Conservation (phyloP, 805 yeast genomes). For the Candida ipomoeae region DNA sequence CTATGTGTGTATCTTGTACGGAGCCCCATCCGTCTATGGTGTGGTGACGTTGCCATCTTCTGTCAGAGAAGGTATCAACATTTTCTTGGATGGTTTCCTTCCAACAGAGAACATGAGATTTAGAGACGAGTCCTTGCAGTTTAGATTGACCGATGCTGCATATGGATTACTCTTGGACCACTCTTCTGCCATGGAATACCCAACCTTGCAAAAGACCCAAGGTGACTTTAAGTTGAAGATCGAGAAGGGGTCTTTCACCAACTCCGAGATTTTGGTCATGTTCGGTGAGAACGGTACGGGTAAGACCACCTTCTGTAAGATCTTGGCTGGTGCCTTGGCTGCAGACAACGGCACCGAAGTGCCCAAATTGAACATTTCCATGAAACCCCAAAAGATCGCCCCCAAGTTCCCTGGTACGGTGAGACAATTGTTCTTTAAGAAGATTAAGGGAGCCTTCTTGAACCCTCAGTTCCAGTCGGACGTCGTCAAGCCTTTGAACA, state of each 20-base stretch:
- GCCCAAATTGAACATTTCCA: slow-evolving; percentile 87
- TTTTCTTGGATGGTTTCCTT: slow-evolving; percentile 96
- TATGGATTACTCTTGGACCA: slow-evolving; percentile 75
- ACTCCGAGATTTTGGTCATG: slow-evolving; percentile 96
- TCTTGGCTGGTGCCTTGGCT: slow-evolving; percentile 87
- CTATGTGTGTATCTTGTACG: slow-evolving; percentile 93
- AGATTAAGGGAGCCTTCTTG: slow-evolving; percentile 88
- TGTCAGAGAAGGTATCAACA: slow-evolving; percentile 98
- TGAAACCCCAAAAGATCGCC: slow-evolving; percentile 99
- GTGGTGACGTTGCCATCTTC: slow-evolving; percentile 95
- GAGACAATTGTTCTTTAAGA: slow-evolving; percentile 94
- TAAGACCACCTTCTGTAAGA: slow-evolving; percentile 94
- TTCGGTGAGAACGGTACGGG: slow-evolving; percentile 99
- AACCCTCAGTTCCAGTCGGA: slow-evolving; percentile 98
- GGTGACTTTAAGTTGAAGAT: slow-evolving; percentile 90
- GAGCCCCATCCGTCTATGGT: slow-evolving; percentile 98
- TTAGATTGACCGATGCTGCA: slow-evolving; percentile 85
- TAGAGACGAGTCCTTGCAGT: slow-evolving; percentile 93
- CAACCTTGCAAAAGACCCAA: slow-evolving; percentile 83
- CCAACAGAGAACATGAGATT: slow-evolving; percentile 96
- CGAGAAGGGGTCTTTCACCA: slow-evolving; percentile 86
- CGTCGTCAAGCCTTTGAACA: slow-evolving; percentile 90
- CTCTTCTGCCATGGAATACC: slow-evolving; percentile 72
- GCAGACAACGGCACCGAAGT: slow-evolving; percentile 79
- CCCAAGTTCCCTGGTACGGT: slow-evolving; percentile 99